phyloP scores from a whole-genome alignment of 2,329 filamentous ascomycete genomes.

The Claviceps arundinis region DNA sequence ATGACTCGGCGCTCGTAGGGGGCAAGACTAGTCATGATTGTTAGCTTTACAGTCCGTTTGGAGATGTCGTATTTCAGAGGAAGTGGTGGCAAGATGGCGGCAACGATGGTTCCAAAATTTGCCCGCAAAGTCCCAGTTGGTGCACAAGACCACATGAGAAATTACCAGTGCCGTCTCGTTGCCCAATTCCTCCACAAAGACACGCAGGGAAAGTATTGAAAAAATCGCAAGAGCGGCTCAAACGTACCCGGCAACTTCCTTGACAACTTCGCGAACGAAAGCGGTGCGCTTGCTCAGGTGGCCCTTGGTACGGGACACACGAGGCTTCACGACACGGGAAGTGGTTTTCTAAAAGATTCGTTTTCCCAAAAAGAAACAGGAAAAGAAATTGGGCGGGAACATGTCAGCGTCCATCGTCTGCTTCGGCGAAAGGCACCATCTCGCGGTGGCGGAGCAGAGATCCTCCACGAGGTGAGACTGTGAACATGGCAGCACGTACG shows the following conservation, averaged over 20 bases:
- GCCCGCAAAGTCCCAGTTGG: too few relatives aligned
- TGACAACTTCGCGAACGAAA: slow-evolving; percentile 94
- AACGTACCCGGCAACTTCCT: slow-evolving; percentile 89
- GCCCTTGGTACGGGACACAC: slow-evolving; percentile 80
- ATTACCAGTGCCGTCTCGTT: too few relatives aligned
- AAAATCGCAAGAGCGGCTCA: neutral
- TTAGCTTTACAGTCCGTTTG: neutral
- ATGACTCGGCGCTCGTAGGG: slow-evolving; percentile 98
- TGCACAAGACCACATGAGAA: neutral
- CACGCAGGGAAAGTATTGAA: neutral
- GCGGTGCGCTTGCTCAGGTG: slow-evolving; percentile 92
- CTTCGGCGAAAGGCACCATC: slow-evolving; percentile 16
- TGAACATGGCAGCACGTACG: slow-evolving; percentile 34
- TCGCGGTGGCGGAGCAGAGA: slow-evolving; percentile 38
- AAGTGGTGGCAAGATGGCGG: neutral
- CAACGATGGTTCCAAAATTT: neutral
- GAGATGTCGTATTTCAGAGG: neutral
- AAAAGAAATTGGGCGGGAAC: slow-evolving; percentile 19
- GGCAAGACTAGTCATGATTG: slow-evolving; percentile 46
- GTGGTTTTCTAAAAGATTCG: slow-evolving; percentile 61
- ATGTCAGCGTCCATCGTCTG: slow-evolving; percentile 52
- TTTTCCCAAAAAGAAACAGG: slow-evolving; percentile 14
- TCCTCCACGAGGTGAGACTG: slow-evolving; percentile 64
- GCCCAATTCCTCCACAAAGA: too few relatives aligned
- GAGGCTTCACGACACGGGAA: slow-evolving; percentile 61